Conservation (phyloP, 768 basidiomycete genomes). For the Porphyrellus cyaneotinctus region DNA sequence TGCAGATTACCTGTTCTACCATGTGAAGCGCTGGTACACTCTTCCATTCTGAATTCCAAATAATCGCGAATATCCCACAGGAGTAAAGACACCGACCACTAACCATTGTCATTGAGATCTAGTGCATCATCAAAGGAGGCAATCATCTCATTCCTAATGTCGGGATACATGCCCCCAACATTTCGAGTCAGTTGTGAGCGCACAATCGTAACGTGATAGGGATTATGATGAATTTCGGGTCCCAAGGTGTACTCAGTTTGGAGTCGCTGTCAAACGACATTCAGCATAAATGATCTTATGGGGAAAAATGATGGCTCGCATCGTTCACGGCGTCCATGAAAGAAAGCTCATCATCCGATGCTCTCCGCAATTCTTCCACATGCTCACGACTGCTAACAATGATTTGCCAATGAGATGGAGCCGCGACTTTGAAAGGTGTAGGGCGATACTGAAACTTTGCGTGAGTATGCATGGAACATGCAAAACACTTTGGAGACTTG, state of each 20-base stretch:
- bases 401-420: too few species aligned
- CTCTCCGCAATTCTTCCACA: too few species aligned
- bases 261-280: conserved; percentile 26
- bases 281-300: not conserved
- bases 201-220: conserved; percentile 31
- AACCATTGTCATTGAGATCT: too few species aligned
- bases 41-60: conserved; percentile 37
- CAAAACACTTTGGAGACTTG: too few species aligned
- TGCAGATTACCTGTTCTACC: conserved; percentile 31
- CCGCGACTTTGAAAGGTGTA: too few species aligned
- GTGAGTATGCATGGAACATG: too few species aligned
- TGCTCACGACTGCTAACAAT: too few species aligned
- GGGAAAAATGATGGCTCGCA: conserved; percentile 16
- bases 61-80: not conserved
- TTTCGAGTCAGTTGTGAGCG: conserved; percentile 30
- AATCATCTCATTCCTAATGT: too few species aligned
- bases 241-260: conserved; percentile 40
- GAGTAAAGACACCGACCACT: not conserved
- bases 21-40: conserved; percentile 23
- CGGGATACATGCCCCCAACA: conserved; percentile 35
- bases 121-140: conserved; percentile 39
- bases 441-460: too few species aligned
- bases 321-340: conserved; percentile 26
- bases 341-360: conserved; percentile 2
- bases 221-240: conserved; percentile 23